Conservation (phyloP, 257 asterid species). For the Verbascum thapsus region DNA sequence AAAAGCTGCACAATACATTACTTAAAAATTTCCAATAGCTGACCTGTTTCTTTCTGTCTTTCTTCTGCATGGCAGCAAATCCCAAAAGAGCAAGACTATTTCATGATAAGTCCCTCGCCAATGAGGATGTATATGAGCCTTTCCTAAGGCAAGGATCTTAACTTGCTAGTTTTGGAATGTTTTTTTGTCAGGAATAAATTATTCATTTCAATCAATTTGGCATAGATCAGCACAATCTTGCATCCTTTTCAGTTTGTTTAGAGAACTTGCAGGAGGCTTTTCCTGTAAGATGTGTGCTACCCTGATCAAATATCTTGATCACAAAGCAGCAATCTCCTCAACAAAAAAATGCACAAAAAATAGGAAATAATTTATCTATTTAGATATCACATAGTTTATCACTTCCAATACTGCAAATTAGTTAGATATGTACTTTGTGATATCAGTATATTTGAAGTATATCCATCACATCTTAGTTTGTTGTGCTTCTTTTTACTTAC, state of each 20-base stretch:
- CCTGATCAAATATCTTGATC: slow-evolving; percentile 1
- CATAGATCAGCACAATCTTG: no score
- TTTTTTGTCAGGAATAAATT: not conserved
- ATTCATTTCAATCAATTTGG: not conserved
- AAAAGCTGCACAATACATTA: not conserved
- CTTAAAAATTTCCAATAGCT: slow-evolving; percentile 25
- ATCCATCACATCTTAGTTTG: slow-evolving; percentile 3
- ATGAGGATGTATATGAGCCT: slow-evolving; percentile 84
- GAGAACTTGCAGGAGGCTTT: slow-evolving; percentile 2
- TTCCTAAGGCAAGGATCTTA: slow-evolving; percentile 64
- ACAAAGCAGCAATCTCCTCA: slow-evolving; percentile 6
- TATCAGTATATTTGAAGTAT: slow-evolving; percentile 1
- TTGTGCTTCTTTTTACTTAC: slow-evolving; percentile 5
- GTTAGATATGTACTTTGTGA: slow-evolving; percentile 13
- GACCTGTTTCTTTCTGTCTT: slow-evolving; percentile 3
- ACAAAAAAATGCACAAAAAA: not conserved
- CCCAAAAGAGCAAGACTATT: slow-evolving; percentile 84
- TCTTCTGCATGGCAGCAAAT: slow-evolving; percentile 58
- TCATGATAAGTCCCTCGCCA: slow-evolving; percentile 68
- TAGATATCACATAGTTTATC: not conserved
- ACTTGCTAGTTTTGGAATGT: slow-evolving; percentile 18
- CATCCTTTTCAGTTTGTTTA: no score
- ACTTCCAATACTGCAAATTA: slow-evolving; percentile 18
- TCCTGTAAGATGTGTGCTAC: not conserved
- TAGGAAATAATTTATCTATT: not conserved